phyloP scores from a whole-genome alignment of 805 yeast genomes.

The Brettanomyces naardenensis region DNA sequence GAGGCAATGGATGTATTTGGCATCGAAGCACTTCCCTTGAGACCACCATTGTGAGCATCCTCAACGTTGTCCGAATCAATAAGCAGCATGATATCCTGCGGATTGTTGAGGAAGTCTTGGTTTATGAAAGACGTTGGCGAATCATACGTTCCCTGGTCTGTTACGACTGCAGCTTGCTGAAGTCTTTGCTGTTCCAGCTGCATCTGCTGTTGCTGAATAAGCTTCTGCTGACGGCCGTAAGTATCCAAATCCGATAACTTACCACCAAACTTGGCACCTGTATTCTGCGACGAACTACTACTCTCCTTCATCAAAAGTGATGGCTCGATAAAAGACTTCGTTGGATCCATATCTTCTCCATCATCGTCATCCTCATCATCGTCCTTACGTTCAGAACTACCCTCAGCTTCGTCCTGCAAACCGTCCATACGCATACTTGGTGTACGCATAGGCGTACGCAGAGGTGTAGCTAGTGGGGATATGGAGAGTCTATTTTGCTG shows the following conservation, averaged over 20 bases:
- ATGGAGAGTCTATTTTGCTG: conserved; percentile 10
- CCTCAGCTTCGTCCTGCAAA: conserved; percentile 6
- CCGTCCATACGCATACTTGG: conserved; percentile 12
- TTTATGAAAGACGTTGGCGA: conserved; percentile 11
- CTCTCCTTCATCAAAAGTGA: conserved; percentile 19
- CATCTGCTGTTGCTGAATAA: neutral
- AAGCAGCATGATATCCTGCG: conserved; percentile 14
- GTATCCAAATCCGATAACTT: conserved; percentile 16
- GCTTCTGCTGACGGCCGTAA: conserved; percentile 2
- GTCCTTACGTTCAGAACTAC: too few species aligned
- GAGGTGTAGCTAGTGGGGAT: conserved; percentile 21
- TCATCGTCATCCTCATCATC: conserved; percentile 7
- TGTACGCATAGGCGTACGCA: conserved; percentile 22
- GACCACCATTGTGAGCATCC: neutral
- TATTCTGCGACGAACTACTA: neutral
- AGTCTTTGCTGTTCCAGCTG: conserved; percentile 5
- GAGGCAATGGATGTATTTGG: neutral
- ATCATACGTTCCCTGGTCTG: neutral
- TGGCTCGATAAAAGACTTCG: conserved; percentile 18
- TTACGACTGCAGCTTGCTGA: conserved; percentile 1
- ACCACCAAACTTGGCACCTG: conserved; percentile 20
- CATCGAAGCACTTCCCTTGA: neutral
- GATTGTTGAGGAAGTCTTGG: conserved; percentile 14
- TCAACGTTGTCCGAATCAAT: conserved; percentile 19
- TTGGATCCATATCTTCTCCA: conserved; percentile 3